A percentile compares a stretch with the other conserved stretches of the same genome.
Conservation (phyloP, 768 basidiomycete species). For the Phlebiopsis gigantea region DNA sequence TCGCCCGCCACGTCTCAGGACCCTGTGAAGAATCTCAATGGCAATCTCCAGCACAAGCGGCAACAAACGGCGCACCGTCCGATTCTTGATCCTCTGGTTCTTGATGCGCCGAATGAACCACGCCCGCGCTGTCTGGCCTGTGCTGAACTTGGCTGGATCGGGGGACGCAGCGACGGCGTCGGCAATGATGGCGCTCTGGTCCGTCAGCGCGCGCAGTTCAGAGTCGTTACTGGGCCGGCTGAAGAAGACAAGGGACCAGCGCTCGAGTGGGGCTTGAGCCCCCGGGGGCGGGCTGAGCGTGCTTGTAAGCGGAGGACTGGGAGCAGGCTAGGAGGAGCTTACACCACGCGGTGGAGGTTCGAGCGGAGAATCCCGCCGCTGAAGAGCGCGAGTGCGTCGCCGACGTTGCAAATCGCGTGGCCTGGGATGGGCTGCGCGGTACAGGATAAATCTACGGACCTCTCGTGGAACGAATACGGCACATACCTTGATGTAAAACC, state of each 20-base stretch:
- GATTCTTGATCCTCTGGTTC: constrained; percentile 37
- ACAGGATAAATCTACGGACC: too few relatives aligned
- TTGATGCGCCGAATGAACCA: constrained; percentile 39
- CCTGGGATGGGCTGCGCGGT: constrained; percentile 25
- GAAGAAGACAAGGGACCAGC: constrained; percentile 71
- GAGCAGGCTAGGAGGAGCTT: constrained; percentile 22
- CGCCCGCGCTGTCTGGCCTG: constrained; percentile 31
- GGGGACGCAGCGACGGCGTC: constrained; percentile 32
- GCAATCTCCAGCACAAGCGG: not conserved
- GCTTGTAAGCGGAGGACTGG: too few relatives aligned
- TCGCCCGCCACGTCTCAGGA: constrained; percentile 15
- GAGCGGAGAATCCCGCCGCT: constrained; percentile 65
- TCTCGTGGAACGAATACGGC: not conserved
- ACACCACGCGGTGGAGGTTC: constrained; percentile 59
- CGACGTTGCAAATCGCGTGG: constrained; percentile 31
- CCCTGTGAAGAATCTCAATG: not conserved
- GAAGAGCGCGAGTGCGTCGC: constrained; percentile 57
- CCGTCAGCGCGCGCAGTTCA: constrained; percentile 43
- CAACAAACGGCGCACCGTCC: constrained; percentile 32
- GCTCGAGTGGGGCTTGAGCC: constrained; percentile 40
- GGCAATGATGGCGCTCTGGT: constrained; percentile 47
- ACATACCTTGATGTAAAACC: constrained; percentile 62
- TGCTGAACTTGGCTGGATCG: constrained; percentile 31
- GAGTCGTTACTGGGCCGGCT: constrained; percentile 52
- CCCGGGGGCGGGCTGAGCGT: constrained; percentile 51